A percentile compares a stretch with the other conserved stretches of the same genome.
Evolutionary conservation across 805 yeast species (phyloP).

Genomic region (Candida pseudofarinosa): DNA sequence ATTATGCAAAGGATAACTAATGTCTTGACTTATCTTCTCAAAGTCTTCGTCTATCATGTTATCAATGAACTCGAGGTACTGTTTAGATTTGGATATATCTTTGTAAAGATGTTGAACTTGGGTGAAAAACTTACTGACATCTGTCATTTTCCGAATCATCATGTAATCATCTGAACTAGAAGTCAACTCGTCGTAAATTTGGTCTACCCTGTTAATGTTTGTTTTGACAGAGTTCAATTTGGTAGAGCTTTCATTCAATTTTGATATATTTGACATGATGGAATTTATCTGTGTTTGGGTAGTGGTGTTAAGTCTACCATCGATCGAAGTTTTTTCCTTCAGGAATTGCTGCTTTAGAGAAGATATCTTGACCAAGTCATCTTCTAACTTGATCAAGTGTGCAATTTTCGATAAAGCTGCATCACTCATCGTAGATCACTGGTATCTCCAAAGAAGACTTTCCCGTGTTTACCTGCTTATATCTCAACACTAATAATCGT

Average conservation of each 20-base stretch:
- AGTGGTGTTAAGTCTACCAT: conserved; percentile 67
- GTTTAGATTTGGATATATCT: conserved; percentile 55
- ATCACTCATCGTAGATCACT: conserved; percentile 27
- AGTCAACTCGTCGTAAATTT: conserved; percentile 53
- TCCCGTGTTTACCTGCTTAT: neutral
- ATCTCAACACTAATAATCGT: conserved; percentile 8
- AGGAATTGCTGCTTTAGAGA: conserved; percentile 50
- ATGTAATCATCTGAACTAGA: conserved; percentile 63
- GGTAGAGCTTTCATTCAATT: conserved; percentile 43
- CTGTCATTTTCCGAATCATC: conserved; percentile 62
- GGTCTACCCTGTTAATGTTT: conserved; percentile 41
- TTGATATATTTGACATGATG: conserved; percentile 49
- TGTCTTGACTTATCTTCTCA: conserved; percentile 29
- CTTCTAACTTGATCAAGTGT: conserved; percentile 38
- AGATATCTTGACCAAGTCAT: conserved; percentile 53
- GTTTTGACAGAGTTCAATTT: conserved; percentile 34
- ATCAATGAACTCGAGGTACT: conserved; percentile 48
- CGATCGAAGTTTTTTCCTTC: conserved; percentile 73
- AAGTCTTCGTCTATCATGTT: conserved; percentile 45
- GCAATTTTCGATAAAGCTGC: conserved; percentile 38
- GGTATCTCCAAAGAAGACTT: neutral
- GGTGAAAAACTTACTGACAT: conserved; percentile 65
- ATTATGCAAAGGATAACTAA: conserved; percentile 45
- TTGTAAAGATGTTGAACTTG: conserved; percentile 63
- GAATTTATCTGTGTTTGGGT: conserved; percentile 61